phyloP scores from a whole-genome alignment of 495 filamentous ascomycete genomes.

The Penicillium crystallinum region DNA sequence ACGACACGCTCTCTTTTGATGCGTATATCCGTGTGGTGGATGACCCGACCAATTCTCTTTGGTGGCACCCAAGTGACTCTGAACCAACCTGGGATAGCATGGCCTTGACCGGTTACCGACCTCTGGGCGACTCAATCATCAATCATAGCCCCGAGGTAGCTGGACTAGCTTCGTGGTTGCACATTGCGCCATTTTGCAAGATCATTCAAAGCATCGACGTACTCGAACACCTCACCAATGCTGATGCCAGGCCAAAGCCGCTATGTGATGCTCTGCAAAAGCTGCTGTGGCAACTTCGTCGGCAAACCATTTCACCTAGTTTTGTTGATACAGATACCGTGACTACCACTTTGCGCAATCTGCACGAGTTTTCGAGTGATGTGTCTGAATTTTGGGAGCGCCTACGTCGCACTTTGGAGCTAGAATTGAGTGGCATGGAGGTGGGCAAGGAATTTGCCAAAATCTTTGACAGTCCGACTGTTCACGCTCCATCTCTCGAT shows the following conservation, averaged over 20 bases:
- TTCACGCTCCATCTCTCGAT: background rate
- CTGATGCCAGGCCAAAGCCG: conserved; percentile 47
- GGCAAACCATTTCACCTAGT: conserved; percentile 30
- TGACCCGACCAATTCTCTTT: conserved; percentile 58
- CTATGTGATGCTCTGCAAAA: conserved; percentile 45
- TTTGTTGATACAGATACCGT: conserved; percentile 43
- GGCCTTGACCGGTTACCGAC: conserved; percentile 56
- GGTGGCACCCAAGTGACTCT: conserved; percentile 59
- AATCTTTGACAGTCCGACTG: conserved; percentile 42
- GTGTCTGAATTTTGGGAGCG: conserved; percentile 52
- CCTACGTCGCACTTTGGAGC: conserved; percentile 46
- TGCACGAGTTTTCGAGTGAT: conserved; percentile 42
- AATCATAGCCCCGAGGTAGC: conserved; percentile 49
- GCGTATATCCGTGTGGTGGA: conserved; percentile 60
- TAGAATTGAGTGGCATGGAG: conserved; percentile 45
- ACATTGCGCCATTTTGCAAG: conserved; percentile 53
- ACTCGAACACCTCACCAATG: conserved; percentile 45
- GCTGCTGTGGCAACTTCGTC: conserved; percentile 40
- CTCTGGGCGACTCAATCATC: conserved; percentile 43
- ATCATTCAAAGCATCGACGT: conserved; percentile 48
- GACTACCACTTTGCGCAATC: conserved; percentile 38
- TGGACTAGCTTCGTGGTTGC: conserved; percentile 53
- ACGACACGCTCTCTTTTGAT: conserved; percentile 60
- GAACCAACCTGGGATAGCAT: conserved; percentile 69
- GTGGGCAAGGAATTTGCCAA: conserved; percentile 34